Base-by-base conservation (phyloP, 176 grass and related monocot species). In the Otatea glauca region DNA sequence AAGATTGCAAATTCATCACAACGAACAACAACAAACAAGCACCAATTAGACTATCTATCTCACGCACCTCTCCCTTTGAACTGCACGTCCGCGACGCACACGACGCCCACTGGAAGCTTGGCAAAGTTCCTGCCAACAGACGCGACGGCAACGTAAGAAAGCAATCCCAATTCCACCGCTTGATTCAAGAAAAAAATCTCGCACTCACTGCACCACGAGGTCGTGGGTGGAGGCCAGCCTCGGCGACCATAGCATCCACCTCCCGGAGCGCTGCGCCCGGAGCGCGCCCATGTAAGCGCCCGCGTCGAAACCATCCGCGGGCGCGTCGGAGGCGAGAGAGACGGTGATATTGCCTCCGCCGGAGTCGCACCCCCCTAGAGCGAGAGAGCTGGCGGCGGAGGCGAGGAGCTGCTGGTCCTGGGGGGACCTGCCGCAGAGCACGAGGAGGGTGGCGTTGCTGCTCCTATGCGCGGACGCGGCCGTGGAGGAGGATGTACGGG, bases 1-100 rank as follows among this genome's bases (percentile, higher is more conserved):
- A 6, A 29, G 64, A 63, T 2, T 43, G 3, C 5, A 61, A 38
- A 69, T 83, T 67, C 17, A 24, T 66, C 3, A 65, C 2, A 60
- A n/a, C 2, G 14, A 75, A 37, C 9, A 15, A 27, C 9, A 78
- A 62, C 5, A 83, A 62, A 58, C 0, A 42, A 47, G 65, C 41
- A 51, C 6, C 3, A 65, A 62, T 63, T 58, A 9, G 38, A 45
- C 20, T 39, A 47, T 72, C 20, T 39, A 47, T 72, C 29, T 23
- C 25, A 78, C 89, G 70, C 34, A 93, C 96, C 96, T 93, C 96
- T 93, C 90, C 96, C 96, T 88, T 92, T 95, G 83, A 89, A 88
- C 74, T 98, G 96, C 48, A 91, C 66, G 16, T 94, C 93, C 2
- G 96, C 77, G 27, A 94, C 76, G 60, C 96, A 98, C 7, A 94